Evolutionary conservation across 2,329 filamentous ascomycete genomes (phyloP).

Genomic region (Hypocrella siamensis): DNA sequence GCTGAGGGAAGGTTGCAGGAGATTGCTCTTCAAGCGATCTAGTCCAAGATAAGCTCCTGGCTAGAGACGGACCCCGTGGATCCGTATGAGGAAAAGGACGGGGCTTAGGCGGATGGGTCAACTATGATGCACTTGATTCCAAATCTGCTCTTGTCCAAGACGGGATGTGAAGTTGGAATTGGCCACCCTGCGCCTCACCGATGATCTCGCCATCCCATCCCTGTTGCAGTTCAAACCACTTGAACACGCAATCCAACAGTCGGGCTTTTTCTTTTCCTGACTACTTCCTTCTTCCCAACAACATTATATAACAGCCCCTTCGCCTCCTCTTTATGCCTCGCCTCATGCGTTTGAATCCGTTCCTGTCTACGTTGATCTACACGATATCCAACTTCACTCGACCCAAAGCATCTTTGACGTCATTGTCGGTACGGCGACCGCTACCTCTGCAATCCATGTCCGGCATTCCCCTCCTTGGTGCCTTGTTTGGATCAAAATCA

Average conservation of each 20-base stretch:
- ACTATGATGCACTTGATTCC: slow-evolving; percentile 8
- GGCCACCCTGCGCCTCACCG: slow-evolving; percentile 5
- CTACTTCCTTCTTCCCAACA: neutral
- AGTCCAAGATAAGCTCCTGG: no score
- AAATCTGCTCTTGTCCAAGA: slow-evolving; percentile 1
- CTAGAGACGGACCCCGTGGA: no score
- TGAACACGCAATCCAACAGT: neutral
- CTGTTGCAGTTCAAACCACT: neutral
- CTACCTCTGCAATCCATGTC: slow-evolving; percentile 45
- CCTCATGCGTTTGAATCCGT: slow-evolving; percentile 34
- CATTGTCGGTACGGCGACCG: slow-evolving; percentile 9
- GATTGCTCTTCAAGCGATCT: no score
- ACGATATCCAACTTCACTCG: slow-evolving; percentile 28
- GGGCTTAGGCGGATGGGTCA: neutral
- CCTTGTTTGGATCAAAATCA: slow-evolving; percentile 54
- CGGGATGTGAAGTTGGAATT: neutral
- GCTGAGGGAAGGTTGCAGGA: no score
- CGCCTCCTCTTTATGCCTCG: neutral
- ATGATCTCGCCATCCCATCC: slow-evolving; percentile 1
- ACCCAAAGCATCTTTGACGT: slow-evolving; percentile 9
- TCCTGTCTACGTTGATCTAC: slow-evolving; percentile 30
- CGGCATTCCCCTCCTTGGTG: slow-evolving; percentile 61
- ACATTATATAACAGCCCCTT: neutral
- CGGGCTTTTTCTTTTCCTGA: neutral
- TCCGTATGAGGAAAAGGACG: no score